Evolutionary conservation across 2,329 filamentous ascomycete genomes (phyloP), one percentile per base, ranked within the genome.

Genomic region (Exophiala spinifera): DNA sequence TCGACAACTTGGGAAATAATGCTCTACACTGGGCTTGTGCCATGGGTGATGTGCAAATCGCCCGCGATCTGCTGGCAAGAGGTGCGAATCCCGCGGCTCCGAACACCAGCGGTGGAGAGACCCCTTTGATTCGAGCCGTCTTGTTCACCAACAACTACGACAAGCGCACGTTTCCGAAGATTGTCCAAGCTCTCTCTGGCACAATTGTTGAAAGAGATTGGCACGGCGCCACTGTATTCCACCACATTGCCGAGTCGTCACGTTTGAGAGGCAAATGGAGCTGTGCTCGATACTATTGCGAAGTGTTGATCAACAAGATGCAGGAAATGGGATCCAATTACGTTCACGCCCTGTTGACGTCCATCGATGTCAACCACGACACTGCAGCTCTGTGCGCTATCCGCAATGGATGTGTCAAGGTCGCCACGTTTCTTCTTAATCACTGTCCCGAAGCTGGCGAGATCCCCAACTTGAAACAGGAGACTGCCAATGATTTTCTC

Each of bases 131-230:
- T 83, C 87, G 91, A 40, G 88, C 90, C 4, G 91, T 97, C 52
- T 83, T 95, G 67, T 99, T 97, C 71, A 97, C 92, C 43, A 99
- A 99, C 71, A 96, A 94, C 69, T 94, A 86, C 70, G 94, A 97
- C 70, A 95, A 94, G 73, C 84, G 90, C 62, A 91, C 89, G 0
- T 96, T 97, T 74, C 88, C 90, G 0, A 81, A 81, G 19, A 85
- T 99, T 52, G 84, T 96, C 64, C 87, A 88, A 61, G 84, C 96
- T 60, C 80, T 99, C 3, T 84, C 91, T 48, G 83, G 86, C 34
- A 96, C 92, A 0, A 84, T 96, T 36, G 85, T 87, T 49, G 83
- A 84, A 55, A 81, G 87, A 19, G 94, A 99, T 67, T 85, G 83
- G 70, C 86, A 86, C 47, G 88, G 89, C 11, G 88, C 87, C 57